phyloP scores from a whole-genome alignment of 2,329 filamentous ascomycete species.

The Drechslerella dactyloides region DNA sequence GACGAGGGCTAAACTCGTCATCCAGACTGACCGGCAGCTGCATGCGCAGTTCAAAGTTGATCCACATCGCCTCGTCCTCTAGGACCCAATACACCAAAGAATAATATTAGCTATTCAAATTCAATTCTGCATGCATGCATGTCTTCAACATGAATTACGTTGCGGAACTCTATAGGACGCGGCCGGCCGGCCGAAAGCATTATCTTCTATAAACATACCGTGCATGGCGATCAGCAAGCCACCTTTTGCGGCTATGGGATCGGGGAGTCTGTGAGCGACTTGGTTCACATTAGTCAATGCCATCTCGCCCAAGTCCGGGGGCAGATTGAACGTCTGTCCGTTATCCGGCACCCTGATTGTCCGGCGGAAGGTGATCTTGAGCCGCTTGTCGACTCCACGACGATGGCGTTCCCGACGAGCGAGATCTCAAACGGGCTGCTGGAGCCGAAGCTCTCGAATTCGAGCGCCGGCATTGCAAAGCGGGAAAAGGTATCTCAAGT shows the following conservation, averaged over 20 bases:
- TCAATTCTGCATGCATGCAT: too few species aligned
- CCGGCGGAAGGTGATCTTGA: conserved; percentile 10
- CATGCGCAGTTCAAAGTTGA: neutral
- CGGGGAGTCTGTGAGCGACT: conserved; percentile 5
- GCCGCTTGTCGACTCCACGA: conserved; percentile 4
- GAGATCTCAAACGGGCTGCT: conserved; percentile 9
- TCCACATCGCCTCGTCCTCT: conserved; percentile 19
- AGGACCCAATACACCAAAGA: neutral
- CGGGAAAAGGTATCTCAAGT: too few species aligned
- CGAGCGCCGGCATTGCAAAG: too few species aligned
- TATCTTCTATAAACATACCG: neutral
- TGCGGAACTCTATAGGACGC: too few species aligned
- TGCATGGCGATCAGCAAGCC: conserved; percentile 10
- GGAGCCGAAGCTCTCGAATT: neutral
- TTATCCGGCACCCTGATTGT: conserved; percentile 12
- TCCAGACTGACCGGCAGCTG: too few species aligned
- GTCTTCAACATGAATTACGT: too few species aligned
- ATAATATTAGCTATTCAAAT: too few species aligned
- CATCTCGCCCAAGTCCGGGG: conserved; percentile 4
- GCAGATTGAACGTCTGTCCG: conserved; percentile 9
- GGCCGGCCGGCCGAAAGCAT: too few species aligned
- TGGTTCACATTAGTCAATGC: conserved; percentile 6
- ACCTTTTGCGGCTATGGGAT: conserved; percentile 10
- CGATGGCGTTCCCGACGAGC: conserved; percentile 1
- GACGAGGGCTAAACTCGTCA: too few species aligned